phyloP scores from a whole-genome alignment of 768 basidiomycete species.

The Pleurotus sapidus region DNA sequence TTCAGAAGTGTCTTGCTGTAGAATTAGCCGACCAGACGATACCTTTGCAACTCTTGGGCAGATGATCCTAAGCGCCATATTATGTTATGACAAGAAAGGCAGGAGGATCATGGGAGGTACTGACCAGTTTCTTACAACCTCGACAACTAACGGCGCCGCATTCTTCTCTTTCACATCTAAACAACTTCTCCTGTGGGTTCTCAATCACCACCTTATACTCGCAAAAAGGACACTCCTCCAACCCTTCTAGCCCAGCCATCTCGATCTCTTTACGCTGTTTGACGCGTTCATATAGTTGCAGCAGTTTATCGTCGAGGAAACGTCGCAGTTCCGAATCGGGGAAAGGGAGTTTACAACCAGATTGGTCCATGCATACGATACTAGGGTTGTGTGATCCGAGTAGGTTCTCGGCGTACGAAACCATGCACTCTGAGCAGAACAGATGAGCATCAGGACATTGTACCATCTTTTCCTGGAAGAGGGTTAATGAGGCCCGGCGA shows the following conservation, averaged over 20 bases:
- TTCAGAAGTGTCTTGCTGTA: too few species aligned
- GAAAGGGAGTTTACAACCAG: slow-evolving; percentile 68
- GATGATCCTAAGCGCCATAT: slow-evolving; percentile 56
- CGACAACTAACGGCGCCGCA: slow-evolving; percentile 81
- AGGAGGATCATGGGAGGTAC: slow-evolving; percentile 19
- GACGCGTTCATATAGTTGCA: slow-evolving; percentile 69
- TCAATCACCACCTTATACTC: slow-evolving; percentile 84
- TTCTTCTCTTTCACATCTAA: slow-evolving; percentile 51
- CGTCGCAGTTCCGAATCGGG: slow-evolving; percentile 65
- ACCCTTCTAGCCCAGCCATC: slow-evolving; percentile 69
- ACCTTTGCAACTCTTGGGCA: slow-evolving; percentile 83
- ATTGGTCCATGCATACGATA: slow-evolving; percentile 82
- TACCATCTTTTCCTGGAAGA: slow-evolving; percentile 69
- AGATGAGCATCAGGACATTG: slow-evolving; percentile 90
- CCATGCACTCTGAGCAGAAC: slow-evolving; percentile 77
- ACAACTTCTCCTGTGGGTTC: slow-evolving; percentile 60
- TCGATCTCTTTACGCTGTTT: slow-evolving; percentile 79
- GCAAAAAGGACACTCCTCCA: slow-evolving; percentile 92
- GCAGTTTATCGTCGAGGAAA: slow-evolving; percentile 63
- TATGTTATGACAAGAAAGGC: slow-evolving; percentile 5
- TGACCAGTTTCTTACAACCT: slow-evolving; percentile 68
- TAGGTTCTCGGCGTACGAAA: slow-evolving; percentile 60
- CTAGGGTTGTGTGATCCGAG: slow-evolving; percentile 61
- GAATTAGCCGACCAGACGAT: background rate
- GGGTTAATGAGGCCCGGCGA: background rate